Conservation (phyloP, 2,329 filamentous ascomycete species). For the Aurifilum marmelostoma region DNA sequence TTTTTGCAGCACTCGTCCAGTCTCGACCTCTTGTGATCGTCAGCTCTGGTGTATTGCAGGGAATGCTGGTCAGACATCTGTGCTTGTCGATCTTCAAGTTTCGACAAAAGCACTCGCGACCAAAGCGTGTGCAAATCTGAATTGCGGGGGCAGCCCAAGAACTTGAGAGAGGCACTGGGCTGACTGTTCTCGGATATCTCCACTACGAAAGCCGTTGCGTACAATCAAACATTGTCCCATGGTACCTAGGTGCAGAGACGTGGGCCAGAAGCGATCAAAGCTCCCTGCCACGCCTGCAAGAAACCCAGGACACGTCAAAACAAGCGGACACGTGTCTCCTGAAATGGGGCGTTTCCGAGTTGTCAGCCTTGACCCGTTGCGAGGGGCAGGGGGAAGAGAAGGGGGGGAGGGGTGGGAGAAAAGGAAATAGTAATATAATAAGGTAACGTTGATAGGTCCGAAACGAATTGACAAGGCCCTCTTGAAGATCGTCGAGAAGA, state of each 20-base stretch:
- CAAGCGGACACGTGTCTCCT: not conserved
- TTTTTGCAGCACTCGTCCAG: not conserved
- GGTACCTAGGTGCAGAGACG: not conserved
- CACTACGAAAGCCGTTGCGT: not conserved
- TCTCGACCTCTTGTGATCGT: not conserved
- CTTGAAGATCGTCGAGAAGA: not conserved
- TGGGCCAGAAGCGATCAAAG: not conserved
- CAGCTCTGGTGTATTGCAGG: not conserved
- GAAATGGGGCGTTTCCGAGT: not conserved
- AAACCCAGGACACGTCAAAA: not conserved
- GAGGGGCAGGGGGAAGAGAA: not conserved
- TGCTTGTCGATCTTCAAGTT: not conserved
- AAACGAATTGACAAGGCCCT: not conserved
- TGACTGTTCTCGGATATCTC: not conserved
- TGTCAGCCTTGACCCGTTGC: not conserved
- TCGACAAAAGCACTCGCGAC: not conserved
- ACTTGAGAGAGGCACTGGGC: not conserved
- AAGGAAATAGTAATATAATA: not conserved
- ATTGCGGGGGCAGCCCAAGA: not conserved
- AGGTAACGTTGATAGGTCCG: not conserved
- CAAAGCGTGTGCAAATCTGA: not conserved
- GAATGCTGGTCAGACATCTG: conserved; percentile 1
- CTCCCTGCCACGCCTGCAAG: not conserved
- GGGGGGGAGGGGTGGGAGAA: no score
- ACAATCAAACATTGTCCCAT: not conserved